phyloP scores from a whole-genome alignment of 202 grass and related monocot genomes.

The Carex arenaria region DNA sequence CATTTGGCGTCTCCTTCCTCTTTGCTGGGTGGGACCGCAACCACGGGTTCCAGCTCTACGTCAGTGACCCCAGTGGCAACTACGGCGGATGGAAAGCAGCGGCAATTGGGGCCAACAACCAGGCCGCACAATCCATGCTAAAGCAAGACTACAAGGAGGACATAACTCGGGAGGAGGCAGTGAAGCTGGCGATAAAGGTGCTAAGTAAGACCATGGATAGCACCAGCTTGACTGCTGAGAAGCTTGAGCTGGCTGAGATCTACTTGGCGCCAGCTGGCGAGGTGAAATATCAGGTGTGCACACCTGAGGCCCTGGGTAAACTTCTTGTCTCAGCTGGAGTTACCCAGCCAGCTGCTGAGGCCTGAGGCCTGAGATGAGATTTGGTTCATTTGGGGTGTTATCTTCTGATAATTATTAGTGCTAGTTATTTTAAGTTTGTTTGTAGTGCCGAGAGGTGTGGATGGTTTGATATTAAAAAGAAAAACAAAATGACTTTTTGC shows the following conservation, averaged over 20 bases:
- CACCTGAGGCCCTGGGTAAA: constrained; percentile 53
- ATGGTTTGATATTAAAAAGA: not conserved
- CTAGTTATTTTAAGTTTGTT: constrained; percentile 1
- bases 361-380: constrained; percentile 40
- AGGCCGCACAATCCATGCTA: constrained; percentile 95
- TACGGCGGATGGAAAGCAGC: constrained; percentile 91
- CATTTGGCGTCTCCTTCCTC: constrained; percentile 95
- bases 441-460: not conserved
- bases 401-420: constrained; percentile 3
- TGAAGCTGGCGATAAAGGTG: constrained; percentile 80
- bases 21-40: constrained; percentile 97
- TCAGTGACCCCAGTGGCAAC: constrained; percentile 92
- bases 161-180: constrained; percentile 77
- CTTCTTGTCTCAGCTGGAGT: constrained; percentile 66
- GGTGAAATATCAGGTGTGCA: constrained; percentile 89
- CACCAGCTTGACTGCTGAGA: constrained; percentile 82
- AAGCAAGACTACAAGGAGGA: constrained; percentile 98
- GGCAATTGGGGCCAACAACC: constrained; percentile 86
- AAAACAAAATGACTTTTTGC: not conserved
- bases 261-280: constrained; percentile 55
- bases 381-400: constrained; percentile 4
- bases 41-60: constrained; percentile 92
- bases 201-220: constrained; percentile 99
- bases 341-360: constrained; percentile 55
- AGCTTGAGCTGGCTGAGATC: constrained; percentile 88